A percentile compares a stretch with the other conserved stretches of the same genome.
Conservation (phyloP, 2,329 filamentous ascomycete genomes). For the Fusarium brevicatenulatum region DNA sequence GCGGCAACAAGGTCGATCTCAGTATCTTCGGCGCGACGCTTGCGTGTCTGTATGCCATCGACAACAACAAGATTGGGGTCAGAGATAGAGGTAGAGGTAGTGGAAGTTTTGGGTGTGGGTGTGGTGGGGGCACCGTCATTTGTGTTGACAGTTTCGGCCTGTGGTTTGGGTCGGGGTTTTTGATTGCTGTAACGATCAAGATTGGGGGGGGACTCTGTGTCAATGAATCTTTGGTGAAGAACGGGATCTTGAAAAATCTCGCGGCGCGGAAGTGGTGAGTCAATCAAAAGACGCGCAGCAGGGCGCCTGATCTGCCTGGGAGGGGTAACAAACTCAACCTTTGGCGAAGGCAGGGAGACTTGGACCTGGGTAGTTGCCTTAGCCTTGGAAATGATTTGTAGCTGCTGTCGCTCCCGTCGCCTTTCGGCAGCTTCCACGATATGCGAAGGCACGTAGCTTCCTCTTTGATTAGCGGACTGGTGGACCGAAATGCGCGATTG, state of each 20-base stretch:
- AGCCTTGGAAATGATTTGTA: conserved; percentile 3
- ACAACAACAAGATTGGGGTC: conserved; percentile 26
- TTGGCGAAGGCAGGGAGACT: not conserved
- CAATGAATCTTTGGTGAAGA: conserved; percentile 12
- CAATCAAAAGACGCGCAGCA: conserved; percentile 16
- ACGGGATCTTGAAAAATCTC: conserved; percentile 20
- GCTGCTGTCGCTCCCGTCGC: conserved; percentile 19
- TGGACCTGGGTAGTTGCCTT: not conserved
- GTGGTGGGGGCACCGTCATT: not conserved
- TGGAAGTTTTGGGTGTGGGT: not conserved
- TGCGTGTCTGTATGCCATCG: conserved; percentile 46
- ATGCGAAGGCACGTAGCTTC: conserved; percentile 10
- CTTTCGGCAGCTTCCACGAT: conserved; percentile 15
- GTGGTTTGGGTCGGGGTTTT: not conserved
- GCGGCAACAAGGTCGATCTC: conserved; percentile 48
- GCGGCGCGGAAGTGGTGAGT: conserved; percentile 22
- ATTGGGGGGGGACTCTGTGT: conserved; percentile 9
- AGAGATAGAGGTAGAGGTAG: not conserved
- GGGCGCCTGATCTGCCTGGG: conserved; percentile 24
- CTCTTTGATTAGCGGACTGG: conserved; percentile 18
- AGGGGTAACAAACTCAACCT: conserved; percentile 13
- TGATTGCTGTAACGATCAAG: not conserved
- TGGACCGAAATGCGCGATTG: conserved; percentile 10
- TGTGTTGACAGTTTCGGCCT: not conserved
- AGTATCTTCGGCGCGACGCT: conserved; percentile 45